Percentiles rank a stretch among this genome's conserved stretches.
Evolutionary conservation across 495 filamentous ascomycete species (phyloP).

Genomic region (Ascobolus immersus): DNA sequence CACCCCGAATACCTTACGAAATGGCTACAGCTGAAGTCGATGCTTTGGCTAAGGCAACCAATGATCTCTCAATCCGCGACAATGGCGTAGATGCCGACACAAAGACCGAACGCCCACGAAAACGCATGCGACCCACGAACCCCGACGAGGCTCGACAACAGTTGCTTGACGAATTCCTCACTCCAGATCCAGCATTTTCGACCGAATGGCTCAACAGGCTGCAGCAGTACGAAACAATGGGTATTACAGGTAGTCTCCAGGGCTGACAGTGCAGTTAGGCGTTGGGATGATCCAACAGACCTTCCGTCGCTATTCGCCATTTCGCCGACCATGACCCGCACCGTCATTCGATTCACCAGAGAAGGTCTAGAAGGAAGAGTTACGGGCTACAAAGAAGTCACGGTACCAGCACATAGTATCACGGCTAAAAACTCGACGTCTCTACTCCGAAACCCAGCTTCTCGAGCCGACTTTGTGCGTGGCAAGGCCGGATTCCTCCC

Average conservation of each 20-base stretch:
- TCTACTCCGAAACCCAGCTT: slow-evolving; percentile 61
- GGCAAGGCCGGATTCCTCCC: slow-evolving; percentile 89
- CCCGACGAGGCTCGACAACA: slow-evolving; percentile 34
- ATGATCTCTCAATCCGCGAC: no score
- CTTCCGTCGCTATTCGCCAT: slow-evolving; percentile 59
- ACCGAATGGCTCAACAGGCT: slow-evolving; percentile 62
- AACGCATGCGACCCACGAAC: slow-evolving; percentile 29
- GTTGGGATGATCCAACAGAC: slow-evolving; percentile 61
- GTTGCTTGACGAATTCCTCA: slow-evolving; percentile 52
- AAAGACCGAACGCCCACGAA: slow-evolving; percentile 32
- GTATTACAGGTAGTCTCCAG: neutral
- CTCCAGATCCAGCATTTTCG: slow-evolving; percentile 51
- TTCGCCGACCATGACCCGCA: slow-evolving; percentile 75
- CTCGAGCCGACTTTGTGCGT: slow-evolving; percentile 76
- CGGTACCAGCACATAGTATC: slow-evolving; percentile 65
- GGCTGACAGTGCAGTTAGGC: slow-evolving; percentile 20
- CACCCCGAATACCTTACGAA: no score
- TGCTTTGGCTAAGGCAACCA: no score
- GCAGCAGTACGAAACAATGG: slow-evolving; percentile 33
- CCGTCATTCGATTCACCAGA: slow-evolving; percentile 69
- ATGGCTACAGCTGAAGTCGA: no score
- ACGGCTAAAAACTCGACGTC: slow-evolving; percentile 95
- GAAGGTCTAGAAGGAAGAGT: slow-evolving; percentile 85
- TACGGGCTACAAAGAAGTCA: slow-evolving; percentile 84
- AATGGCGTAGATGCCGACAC: no score